These are phyloP conservation scores for Pythium sukuiense DNA, from an alignment of 352 stramenopile genomes.

Conservation along the genomic window DNA sequence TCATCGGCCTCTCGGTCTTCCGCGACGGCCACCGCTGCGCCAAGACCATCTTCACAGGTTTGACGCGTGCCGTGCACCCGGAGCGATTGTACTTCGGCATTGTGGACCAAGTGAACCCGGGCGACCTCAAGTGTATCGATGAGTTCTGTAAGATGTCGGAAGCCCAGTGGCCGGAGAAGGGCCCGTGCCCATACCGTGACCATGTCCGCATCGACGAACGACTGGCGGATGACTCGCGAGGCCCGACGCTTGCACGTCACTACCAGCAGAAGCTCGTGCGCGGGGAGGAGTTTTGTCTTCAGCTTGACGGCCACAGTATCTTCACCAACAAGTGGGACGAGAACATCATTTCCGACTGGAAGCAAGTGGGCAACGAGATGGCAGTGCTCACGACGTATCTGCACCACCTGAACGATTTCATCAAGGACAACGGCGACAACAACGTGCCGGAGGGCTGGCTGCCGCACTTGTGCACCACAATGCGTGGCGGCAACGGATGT, in stretches of 20 bases:
- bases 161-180: conserved; percentile 59
- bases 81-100: conserved; percentile 79
- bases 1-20: conserved; percentile 81
- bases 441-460: conserved; percentile 45
- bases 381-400: conserved; percentile 80
- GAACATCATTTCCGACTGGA: conserved; percentile 74
- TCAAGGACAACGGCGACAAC: conserved; percentile 80
- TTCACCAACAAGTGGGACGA: conserved; percentile 87
- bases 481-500: conserved; percentile 57
- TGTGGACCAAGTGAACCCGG: conserved; percentile 78
- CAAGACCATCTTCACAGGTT: conserved; percentile 79
- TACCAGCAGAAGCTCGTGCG: conserved; percentile 78
- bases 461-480: conserved; percentile 77
- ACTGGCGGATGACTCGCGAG: conserved; percentile 65
- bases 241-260: conserved; percentile 75
- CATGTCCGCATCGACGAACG: conserved; percentile 76
- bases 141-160: conserved; percentile 80
- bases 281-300: conserved; percentile 83
- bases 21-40: conserved; percentile 77
- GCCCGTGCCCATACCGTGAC: conserved; percentile 63
- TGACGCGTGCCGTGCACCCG: conserved; percentile 68
- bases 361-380: conserved; percentile 79
- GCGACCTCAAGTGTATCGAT: conserved; percentile 67
- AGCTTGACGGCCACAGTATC: conserved; percentile 83
- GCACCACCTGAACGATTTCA: conserved; percentile 82